Evolutionary conservation across 2,329 filamentous ascomycete genomes (phyloP).

Genomic region (Fusarium chuoi): DNA sequence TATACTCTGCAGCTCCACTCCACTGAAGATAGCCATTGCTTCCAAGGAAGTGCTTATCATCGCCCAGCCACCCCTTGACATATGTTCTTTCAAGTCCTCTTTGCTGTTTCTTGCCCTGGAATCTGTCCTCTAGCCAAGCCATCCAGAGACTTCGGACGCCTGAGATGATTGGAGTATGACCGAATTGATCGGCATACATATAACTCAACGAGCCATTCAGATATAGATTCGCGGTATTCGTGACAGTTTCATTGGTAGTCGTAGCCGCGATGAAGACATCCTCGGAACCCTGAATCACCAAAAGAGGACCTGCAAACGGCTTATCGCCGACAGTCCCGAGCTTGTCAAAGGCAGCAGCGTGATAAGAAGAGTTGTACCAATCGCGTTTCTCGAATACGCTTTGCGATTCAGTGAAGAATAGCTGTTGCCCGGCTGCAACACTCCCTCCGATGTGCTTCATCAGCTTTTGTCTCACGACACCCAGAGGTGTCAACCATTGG

Average conservation of each 20-base stretch:
- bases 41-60: background rate
- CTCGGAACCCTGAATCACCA: constrained; percentile 1
- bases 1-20: constrained; percentile 8
- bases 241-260: background rate
- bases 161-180: background rate
- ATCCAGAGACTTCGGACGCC: background rate
- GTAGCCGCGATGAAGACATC: background rate
- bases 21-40: constrained; percentile 5
- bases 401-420: background rate
- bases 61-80: background rate
- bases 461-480: constrained; percentile 6
- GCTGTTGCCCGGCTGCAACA: background rate
- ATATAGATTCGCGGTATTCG: fast-evolving
- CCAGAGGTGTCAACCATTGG: constrained; percentile 27
- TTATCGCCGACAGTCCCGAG: background rate
- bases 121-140: background rate
- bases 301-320: background rate
- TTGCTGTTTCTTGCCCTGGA: background rate
- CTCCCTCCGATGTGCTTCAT: constrained; percentile 9
- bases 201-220: background rate
- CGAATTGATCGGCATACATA: background rate
- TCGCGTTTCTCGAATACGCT: background rate
- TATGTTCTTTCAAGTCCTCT: background rate
- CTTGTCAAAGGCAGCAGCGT: constrained; percentile 5
- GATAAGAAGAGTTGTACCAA: constrained; percentile 1